Evolutionary conservation across 352 stramenopile species (phyloP).

Genomic region (Phytophthora sansomeana): DNA sequence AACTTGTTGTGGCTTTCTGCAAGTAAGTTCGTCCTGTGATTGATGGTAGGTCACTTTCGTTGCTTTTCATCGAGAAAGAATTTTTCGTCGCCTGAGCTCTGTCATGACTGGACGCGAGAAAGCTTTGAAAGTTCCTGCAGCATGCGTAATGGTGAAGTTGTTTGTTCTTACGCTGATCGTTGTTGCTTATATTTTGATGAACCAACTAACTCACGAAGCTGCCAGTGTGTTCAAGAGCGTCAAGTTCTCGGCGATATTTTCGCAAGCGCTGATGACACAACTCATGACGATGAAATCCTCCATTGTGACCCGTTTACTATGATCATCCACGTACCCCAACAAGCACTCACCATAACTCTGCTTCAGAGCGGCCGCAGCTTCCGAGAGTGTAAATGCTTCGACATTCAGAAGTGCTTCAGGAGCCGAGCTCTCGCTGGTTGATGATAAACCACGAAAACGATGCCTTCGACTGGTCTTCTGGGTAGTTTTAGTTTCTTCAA

Average conservation of each 20-base stretch:
- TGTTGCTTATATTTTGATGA: background rate
- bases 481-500: constrained; percentile 8
- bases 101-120: no score
- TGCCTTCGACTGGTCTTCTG: constrained; percentile 18
- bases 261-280: constrained; percentile 67
- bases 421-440: constrained; percentile 41
- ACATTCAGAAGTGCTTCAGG: constrained; percentile 61
- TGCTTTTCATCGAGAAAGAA: no score
- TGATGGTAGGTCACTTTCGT: no score
- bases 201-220: constrained; percentile 42
- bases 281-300: constrained; percentile 81
- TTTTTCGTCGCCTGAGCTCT: no score
- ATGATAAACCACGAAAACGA: constrained; percentile 38
- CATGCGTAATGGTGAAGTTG: no score
- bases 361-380: constrained; percentile 55
- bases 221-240: constrained; percentile 64
- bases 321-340: constrained; percentile 42
- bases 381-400: constrained; percentile 66
- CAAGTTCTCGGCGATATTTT: constrained; percentile 68
- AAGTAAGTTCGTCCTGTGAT: background rate
- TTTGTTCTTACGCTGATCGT: background rate
- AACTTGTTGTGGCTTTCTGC: background rate
- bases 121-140: no score
- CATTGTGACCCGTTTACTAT: constrained; percentile 49
- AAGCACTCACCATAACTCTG: constrained; percentile 64